phyloP scores from a whole-genome alignment of 2,329 filamentous ascomycete genomes.

The Penicillium crustosum region DNA sequence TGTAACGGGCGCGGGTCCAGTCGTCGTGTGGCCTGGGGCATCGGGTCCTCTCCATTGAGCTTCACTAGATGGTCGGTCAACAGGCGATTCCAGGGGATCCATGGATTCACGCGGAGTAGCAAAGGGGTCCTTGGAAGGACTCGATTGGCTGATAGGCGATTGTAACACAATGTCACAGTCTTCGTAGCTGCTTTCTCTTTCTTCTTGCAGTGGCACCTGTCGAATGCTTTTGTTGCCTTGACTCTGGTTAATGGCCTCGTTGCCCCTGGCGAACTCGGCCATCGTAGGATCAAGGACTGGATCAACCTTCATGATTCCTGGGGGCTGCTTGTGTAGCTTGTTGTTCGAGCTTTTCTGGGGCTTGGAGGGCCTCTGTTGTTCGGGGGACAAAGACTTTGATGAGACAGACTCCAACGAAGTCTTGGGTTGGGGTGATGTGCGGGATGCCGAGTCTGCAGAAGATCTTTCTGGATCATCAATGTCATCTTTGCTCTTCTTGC shows the following conservation, averaged over 20 bases:
- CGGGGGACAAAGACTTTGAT: slow-evolving; percentile 31
- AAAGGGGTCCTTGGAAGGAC: slow-evolving; percentile 28
- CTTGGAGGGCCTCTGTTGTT: slow-evolving; percentile 28
- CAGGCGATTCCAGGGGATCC: slow-evolving; percentile 23
- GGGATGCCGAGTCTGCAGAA: slow-evolving; percentile 56
- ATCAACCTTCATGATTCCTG: slow-evolving; percentile 46
- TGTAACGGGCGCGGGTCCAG: slow-evolving; percentile 29
- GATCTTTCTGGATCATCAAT: slow-evolving; percentile 57
- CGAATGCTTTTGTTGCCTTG: slow-evolving; percentile 33
- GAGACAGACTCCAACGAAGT: slow-evolving; percentile 45
- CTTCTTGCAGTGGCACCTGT: slow-evolving; percentile 35
- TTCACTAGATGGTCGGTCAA: slow-evolving; percentile 26
- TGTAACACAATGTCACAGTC: slow-evolving; percentile 20
- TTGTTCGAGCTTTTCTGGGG: slow-evolving; percentile 58
- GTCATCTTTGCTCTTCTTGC: slow-evolving; percentile 57
- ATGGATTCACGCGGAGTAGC: slow-evolving; percentile 18
- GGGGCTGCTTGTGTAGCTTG: slow-evolving; percentile 70
- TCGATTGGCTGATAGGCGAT: slow-evolving; percentile 24
- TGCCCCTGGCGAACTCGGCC: slow-evolving; percentile 26
- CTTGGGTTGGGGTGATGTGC: slow-evolving; percentile 47
- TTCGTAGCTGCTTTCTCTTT: slow-evolving; percentile 25
- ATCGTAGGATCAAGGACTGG: slow-evolving; percentile 33
- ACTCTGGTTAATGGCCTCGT: slow-evolving; percentile 20
- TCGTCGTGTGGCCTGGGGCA: slow-evolving; percentile 19
- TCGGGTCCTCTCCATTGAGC: slow-evolving; percentile 18